These are phyloP conservation scores for Termitomyces sp. DNA, from an alignment of 1,284 basidiomycete species.

Conservation along the genomic window DNA sequence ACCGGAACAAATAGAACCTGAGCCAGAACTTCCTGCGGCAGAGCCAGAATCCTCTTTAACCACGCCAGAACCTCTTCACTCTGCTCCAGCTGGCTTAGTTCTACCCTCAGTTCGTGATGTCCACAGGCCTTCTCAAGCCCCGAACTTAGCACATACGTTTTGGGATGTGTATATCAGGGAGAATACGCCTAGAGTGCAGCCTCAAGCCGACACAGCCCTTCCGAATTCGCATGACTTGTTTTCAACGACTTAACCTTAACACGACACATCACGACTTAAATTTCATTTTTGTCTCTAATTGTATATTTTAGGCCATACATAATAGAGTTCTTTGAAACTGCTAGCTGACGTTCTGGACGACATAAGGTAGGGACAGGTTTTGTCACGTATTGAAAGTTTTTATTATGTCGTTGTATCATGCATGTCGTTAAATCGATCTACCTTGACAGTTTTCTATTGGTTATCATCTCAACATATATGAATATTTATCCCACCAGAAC, in stretches of 20 bases:
- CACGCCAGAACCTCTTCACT: background rate
- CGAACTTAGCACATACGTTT: background rate
- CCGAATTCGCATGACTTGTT: slow-evolving; percentile 2
- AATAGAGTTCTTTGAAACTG: background rate
- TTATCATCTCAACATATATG: background rate
- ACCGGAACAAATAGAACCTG: background rate
- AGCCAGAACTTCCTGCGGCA: background rate
- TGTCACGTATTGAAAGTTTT: background rate
- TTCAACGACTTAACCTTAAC: background rate
- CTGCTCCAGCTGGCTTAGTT: background rate
- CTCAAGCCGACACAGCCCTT: background rate
- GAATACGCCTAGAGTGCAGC: background rate
- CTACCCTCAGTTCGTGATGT: background rate
- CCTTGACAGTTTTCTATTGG: background rate
- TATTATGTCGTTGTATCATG: background rate
- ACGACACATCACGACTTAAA: slow-evolving; percentile 3
- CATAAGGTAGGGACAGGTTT: background rate
- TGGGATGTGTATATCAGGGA: background rate
- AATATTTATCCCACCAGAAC: too few relatives aligned
- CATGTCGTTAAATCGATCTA: background rate
- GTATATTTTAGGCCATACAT: background rate
- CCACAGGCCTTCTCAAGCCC: background rate
- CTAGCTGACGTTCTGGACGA: background rate
- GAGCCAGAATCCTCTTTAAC: background rate
- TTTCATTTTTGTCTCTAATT: background rate